Conservation (phyloP, 73 alveolate species). For the Stentor coeruleus region DNA sequence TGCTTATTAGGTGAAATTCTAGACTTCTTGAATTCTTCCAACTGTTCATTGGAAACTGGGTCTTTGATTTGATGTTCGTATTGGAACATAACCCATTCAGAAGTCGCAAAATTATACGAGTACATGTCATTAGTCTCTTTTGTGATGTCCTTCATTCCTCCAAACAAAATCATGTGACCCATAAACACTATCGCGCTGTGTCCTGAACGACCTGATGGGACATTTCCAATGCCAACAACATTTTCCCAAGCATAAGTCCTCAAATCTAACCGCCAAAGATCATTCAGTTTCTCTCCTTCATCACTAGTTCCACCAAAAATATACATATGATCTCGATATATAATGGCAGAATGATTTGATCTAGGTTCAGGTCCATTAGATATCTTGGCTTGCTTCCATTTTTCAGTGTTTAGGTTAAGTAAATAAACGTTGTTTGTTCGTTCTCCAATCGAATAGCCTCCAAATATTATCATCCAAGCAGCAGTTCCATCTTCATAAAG, state of each 20-base stretch:
- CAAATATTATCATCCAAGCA: slow-evolving; percentile 65
- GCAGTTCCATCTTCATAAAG: slow-evolving; percentile 49
- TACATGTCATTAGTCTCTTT: slow-evolving; percentile 53
- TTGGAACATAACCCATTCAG: slow-evolving; percentile 42
- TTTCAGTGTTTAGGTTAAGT: slow-evolving; percentile 49
- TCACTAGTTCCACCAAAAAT: slow-evolving; percentile 63
- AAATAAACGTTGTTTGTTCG: slow-evolving; percentile 67
- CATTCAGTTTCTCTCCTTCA: slow-evolving; percentile 53
- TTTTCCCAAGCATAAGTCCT: slow-evolving; percentile 34
- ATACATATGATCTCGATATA: slow-evolving; percentile 36
- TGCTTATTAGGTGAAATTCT: slow-evolving; percentile 13
- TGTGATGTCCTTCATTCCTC: slow-evolving; percentile 83
- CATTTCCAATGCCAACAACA: slow-evolving; percentile 26
- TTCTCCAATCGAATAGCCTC: slow-evolving; percentile 70
- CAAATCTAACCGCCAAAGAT: slow-evolving; percentile 51
- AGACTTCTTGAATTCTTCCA: slow-evolving; percentile 58
- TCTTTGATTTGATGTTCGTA: slow-evolving; percentile 62
- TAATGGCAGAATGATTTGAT: slow-evolving; percentile 76
- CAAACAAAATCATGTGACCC: slow-evolving; percentile 74
- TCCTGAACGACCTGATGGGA: slow-evolving; percentile 52
- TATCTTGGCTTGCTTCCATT: slow-evolving; percentile 64
- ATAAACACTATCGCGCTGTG: slow-evolving; percentile 47
- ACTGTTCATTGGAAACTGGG: slow-evolving; percentile 61
- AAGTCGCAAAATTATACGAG: slow-evolving; percentile 42
- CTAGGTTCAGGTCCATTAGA: slow-evolving; percentile 69